Conservation (phyloP, 2,329 filamentous ascomycete species). For the Monilinia aucupariae region DNA sequence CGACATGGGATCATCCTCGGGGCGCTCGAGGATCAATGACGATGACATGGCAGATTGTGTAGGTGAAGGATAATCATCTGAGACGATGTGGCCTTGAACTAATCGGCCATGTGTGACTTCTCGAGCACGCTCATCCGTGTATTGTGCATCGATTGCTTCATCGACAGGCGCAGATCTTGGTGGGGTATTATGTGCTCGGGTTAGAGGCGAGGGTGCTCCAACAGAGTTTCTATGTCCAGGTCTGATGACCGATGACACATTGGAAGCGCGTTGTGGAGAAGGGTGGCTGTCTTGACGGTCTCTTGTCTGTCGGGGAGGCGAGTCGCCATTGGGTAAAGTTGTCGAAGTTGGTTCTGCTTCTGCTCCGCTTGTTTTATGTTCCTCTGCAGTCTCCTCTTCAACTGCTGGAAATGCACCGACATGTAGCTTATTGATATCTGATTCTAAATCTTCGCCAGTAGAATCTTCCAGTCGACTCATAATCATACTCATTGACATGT, state of each 20-base stretch:
- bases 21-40: constrained; percentile 45
- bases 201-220: constrained; percentile 24
- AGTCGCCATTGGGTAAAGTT: constrained; percentile 18
- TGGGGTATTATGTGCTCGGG: constrained; percentile 23
- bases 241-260: constrained; percentile 27
- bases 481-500: constrained; percentile 75
- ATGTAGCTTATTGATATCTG: constrained; percentile 30
- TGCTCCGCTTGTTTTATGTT: constrained; percentile 11
- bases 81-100: constrained; percentile 90
- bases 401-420: constrained; percentile 21
- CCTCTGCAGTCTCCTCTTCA: constrained; percentile 16
- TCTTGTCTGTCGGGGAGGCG: constrained; percentile 23
- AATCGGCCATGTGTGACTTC: constrained; percentile 90
- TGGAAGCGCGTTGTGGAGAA: constrained; percentile 26
- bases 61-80: constrained; percentile 84
- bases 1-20: constrained; percentile 74
- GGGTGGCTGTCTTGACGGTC: constrained; percentile 27
- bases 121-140: constrained; percentile 65
- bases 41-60: constrained; percentile 63
- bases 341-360: constrained; percentile 13
- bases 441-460: constrained; percentile 44
- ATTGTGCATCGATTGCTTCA: constrained; percentile 30
- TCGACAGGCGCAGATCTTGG: constrained; percentile 27
- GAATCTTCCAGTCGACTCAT: constrained; percentile 61
- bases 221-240: constrained; percentile 19